Evolutionary conservation across 176 grass and related monocot genomes (phyloP).

Genomic region (Chrysopogon serrulatus): DNA sequence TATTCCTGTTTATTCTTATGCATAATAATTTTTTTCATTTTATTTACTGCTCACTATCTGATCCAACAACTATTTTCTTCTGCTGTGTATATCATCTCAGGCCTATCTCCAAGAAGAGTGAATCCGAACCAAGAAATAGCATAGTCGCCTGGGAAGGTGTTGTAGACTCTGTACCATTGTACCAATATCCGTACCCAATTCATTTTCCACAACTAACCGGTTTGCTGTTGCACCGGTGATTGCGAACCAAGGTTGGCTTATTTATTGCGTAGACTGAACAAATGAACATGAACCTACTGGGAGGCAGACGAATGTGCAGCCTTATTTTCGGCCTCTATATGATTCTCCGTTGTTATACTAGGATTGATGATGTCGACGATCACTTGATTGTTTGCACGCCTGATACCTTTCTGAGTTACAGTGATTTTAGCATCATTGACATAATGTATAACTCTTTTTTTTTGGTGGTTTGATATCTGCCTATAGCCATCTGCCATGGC

Average conservation of each 20-base stretch:
- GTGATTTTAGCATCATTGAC: not conserved
- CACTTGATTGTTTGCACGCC: not conserved
- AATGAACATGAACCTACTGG: not conserved
- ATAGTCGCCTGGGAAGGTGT: not conserved
- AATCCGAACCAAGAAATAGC: not conserved
- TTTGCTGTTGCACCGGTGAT: not conserved
- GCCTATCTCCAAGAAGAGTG: not conserved
- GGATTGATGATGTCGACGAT: not conserved
- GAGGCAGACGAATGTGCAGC: not conserved
- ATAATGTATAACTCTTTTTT: not conserved
- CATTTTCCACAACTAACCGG: not conserved
- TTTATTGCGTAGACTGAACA: slow-evolving; percentile 12
- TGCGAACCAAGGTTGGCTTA: not conserved
- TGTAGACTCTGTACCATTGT: not conserved
- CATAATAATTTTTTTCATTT: not conserved
- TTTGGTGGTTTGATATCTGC: too few species aligned
- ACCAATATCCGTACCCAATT: slow-evolving; percentile 18
- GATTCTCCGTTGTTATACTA: not conserved
- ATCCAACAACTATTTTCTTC: not conserved
- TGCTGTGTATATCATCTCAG: not conserved
- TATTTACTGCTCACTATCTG: not conserved
- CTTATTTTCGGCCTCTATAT: not conserved
- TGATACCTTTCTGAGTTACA: not conserved
- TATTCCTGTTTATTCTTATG: not conserved
- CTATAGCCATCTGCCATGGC: too few species aligned